Conservation (phyloP, 2,329 filamentous ascomycete genomes). For the Clarireedia paspali region DNA sequence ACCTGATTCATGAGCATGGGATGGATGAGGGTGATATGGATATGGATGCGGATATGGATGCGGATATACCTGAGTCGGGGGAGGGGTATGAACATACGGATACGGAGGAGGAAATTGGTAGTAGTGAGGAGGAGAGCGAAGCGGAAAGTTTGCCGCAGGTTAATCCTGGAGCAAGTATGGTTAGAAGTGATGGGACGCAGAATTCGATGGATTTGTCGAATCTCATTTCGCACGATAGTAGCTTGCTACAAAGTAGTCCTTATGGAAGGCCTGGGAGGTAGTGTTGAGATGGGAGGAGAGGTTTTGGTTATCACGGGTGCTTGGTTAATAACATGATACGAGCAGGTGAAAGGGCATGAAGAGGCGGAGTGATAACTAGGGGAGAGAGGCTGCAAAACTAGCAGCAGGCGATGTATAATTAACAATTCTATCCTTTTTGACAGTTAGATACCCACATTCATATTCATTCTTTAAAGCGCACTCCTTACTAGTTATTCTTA, state of each 20-base stretch:
- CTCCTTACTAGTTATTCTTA: too few relatives aligned
- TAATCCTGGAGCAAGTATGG: constrained; percentile 23
- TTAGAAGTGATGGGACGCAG: constrained; percentile 30
- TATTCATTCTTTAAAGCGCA: too few relatives aligned
- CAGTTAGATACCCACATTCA: too few relatives aligned
- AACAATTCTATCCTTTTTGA: too few relatives aligned
- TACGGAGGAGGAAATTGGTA: constrained; percentile 57
- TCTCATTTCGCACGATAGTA: constrained; percentile 23
- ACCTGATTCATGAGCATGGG: constrained; percentile 35
- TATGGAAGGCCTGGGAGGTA: background rate
- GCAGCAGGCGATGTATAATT: too few relatives aligned
- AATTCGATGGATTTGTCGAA: constrained; percentile 27
- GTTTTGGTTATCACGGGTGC: background rate
- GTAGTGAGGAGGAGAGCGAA: constrained; percentile 34
- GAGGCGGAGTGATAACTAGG: too few relatives aligned
- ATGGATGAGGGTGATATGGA: constrained; percentile 30
- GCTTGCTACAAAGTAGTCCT: constrained; percentile 26
- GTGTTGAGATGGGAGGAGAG: background rate
- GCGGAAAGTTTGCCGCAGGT: constrained; percentile 30
- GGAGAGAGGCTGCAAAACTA: too few relatives aligned
- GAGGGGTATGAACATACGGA: constrained; percentile 71
- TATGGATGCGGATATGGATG: constrained; percentile 59
- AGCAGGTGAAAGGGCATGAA: too few relatives aligned
- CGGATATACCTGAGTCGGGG: constrained; percentile 54
- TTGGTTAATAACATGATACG: background rate